Percentiles rank a stretch among this genome's conserved stretches.
Evolutionary conservation across 345 rosid genomes (phyloP).

Genomic region (Arabidopsis arenosa): DNA sequence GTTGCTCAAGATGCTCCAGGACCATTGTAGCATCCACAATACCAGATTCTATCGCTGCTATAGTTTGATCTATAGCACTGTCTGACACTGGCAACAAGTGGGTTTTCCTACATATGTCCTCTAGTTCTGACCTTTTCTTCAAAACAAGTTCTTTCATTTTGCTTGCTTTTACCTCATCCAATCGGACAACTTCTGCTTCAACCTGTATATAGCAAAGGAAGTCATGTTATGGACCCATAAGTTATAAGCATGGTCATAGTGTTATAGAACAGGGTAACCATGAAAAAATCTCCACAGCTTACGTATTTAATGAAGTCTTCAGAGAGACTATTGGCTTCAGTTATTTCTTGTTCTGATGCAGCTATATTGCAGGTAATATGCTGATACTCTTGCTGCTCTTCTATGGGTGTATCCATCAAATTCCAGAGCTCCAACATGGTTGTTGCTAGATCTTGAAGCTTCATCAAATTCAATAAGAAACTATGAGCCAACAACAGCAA

Average conservation of each 20-base stretch:
- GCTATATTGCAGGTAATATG: constrained; percentile 92
- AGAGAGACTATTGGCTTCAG: constrained; percentile 84
- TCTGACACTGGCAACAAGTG: constrained; percentile 76
- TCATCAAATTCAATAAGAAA: constrained; percentile 31
- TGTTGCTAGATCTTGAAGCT: constrained; percentile 98
- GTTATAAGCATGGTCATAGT: neutral
- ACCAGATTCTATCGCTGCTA: constrained; percentile 89
- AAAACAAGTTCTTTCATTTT: constrained; percentile 97
- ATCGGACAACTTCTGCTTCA: constrained; percentile 81
- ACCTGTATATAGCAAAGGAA: constrained; percentile 57
- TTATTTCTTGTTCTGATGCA: constrained; percentile 91
- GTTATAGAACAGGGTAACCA: constrained; percentile 4
- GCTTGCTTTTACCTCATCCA: constrained; percentile 90
- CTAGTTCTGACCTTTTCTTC: constrained; percentile 88
- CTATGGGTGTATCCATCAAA: constrained; percentile 97
- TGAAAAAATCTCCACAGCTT: constrained; percentile 46
- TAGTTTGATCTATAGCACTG: constrained; percentile 64
- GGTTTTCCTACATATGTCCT: constrained; percentile 89
- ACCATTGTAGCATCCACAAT: constrained; percentile 63
- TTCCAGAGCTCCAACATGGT: constrained; percentile 95
- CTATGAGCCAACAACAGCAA: constrained; percentile 17
- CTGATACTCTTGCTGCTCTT: constrained; percentile 91
- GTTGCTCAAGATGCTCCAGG: constrained; percentile 85
- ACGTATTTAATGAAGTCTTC: constrained; percentile 77
- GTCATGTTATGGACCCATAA: constrained; percentile 11